phyloP scores from a whole-genome alignment of 805 yeast genomes.

The Suhomyces kilbournensis region DNA sequence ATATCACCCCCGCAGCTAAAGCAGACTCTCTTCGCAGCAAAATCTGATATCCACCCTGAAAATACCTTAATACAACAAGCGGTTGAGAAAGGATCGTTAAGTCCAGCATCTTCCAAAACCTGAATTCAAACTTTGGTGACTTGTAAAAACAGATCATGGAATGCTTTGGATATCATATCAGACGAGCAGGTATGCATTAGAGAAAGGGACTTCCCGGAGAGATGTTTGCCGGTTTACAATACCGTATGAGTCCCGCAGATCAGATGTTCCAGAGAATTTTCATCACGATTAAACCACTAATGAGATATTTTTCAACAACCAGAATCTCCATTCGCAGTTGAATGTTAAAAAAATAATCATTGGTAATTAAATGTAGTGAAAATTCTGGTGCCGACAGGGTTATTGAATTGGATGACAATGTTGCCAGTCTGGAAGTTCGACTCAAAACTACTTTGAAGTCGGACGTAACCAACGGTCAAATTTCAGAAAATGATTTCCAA shows the following conservation, averaged over 20 bases:
- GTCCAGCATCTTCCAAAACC: not conserved
- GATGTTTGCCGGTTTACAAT: constrained; percentile 1
- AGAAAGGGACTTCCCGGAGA: not conserved
- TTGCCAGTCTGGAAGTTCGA: not conserved
- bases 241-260: not conserved
- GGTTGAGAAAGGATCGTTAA: not conserved
- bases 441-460: not conserved
- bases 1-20: not conserved
- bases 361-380: too few species aligned
- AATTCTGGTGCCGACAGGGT: not conserved
- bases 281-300: not conserved
- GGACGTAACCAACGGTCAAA: not conserved
- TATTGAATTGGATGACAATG: not conserved
- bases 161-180: not conserved
- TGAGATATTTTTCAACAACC: not conserved
- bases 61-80: not conserved
- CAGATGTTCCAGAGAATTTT: not conserved
- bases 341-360: too few species aligned
- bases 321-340: too few species aligned
- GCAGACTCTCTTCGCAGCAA: not conserved
- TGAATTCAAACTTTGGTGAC: not conserved
- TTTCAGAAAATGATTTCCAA: too few species aligned
- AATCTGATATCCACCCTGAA: not conserved
- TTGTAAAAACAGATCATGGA: not conserved
- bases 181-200: constrained; percentile 1